A percentile compares a stretch with the other conserved stretches of the same genome.
Conservation (phyloP, 495 filamentous ascomycete genomes). For the Podospora bellae-mahoneyi region DNA sequence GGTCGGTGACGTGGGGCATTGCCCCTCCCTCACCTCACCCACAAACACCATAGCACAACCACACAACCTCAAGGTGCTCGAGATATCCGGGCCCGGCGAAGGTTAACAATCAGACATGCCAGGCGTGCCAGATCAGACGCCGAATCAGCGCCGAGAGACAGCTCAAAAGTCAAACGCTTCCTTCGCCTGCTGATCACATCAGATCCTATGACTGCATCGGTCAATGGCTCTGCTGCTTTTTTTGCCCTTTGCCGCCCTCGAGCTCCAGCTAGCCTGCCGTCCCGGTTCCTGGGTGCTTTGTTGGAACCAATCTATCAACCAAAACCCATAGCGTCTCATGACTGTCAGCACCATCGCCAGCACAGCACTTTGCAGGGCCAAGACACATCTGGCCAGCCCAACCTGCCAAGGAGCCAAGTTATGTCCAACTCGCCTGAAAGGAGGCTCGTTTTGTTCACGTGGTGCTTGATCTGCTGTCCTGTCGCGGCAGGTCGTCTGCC, state of each 20-base stretch:
- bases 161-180: neutral
- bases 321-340: neutral
- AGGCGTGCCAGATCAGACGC: neutral
- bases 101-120: neutral
- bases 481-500: neutral
- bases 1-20: neutral
- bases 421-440: slow-evolving; percentile 4
- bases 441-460: slow-evolving; percentile 31
- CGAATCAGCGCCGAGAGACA: slow-evolving; percentile 3
- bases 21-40: neutral
- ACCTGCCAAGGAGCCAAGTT: neutral
- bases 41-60: neutral
- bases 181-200: slow-evolving; percentile 1
- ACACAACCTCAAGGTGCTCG: neutral
- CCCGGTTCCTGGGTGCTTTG: slow-evolving; percentile 8
- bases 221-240: no score
- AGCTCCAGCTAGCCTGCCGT: slow-evolving; percentile 1
- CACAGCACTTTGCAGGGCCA: slow-evolving; percentile 5
- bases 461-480: slow-evolving; percentile 28
- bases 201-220: neutral
- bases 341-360: neutral
- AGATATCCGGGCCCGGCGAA: slow-evolving; percentile 1
- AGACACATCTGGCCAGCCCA: slow-evolving; percentile 4
- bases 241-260: neutral
- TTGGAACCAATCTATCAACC: neutral